Base-by-base conservation (phyloP, 495 filamentous ascomycete genomes). In the Aspergillus leporis region DNA sequence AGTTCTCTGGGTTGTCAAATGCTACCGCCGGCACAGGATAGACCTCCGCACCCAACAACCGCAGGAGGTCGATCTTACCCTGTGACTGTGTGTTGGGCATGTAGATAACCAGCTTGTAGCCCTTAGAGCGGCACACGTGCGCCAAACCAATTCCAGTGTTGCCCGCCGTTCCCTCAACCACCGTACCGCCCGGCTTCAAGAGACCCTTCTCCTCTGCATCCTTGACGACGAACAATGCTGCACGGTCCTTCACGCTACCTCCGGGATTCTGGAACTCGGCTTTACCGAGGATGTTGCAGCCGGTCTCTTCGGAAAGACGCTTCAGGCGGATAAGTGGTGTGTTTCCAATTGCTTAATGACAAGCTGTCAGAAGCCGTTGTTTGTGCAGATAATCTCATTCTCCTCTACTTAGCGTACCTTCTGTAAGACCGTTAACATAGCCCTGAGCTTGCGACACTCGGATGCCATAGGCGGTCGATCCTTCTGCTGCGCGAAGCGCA, bases 51-150 rank as follows among this genome's bases (percentile, higher is more conserved):
- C 94, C 94, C 18, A 98, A 83, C 55, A 98, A 73, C 8, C 94
- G 83, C 43, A 98, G 78, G 58, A 98, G 81, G 73, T 98, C 95
- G 69, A 98, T 88, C 79, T 98, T 98, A 65, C 93, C 94, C 72
- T 96, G 94, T 43, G 92, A 96, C 75, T 98, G 94, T 41, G 94
- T 98, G 79, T 98, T 87, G 65, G 94, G 94, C 94, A 98, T 98
- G 83, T 98, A 98, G 68, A 98, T 98, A 54, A 97, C 92, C 21
- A 96, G 85, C 68, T 88, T 85, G 82, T 98, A 98, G 25, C 94
- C 95, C 68, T 90, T 90, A 25, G 88, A 90, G 45, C 94, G 87
- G 73, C 94, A 98, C 23, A 98, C 94, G 74, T 98, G 94, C 45
- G 94, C 94, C 16, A 98, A 87, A 6, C 94, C 94, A 75, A 98